Percentiles rank a stretch among this genome's conserved stretches.
Conservation (phyloP, 768 basidiomycete genomes). For the Collybia sp. region DNA sequence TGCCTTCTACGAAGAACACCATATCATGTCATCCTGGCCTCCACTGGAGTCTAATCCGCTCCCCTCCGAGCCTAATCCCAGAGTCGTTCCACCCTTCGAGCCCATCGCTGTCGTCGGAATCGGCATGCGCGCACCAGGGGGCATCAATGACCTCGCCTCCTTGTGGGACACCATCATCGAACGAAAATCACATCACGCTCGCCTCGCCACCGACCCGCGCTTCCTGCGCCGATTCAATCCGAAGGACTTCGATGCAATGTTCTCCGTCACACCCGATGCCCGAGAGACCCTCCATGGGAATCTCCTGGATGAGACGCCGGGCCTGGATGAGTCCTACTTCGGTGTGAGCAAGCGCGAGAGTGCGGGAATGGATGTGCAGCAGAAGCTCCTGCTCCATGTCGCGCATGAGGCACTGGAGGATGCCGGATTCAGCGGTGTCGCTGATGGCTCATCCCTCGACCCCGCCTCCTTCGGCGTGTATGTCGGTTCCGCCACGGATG, state of each 20-base stretch:
- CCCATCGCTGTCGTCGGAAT: slow-evolving; percentile 5
- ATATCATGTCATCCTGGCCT: too few relatives aligned
- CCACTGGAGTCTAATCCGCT: too few relatives aligned
- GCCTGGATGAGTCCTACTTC: slow-evolving; percentile 3
- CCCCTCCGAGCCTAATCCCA: too few relatives aligned
- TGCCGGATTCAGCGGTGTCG: slow-evolving; percentile 3
- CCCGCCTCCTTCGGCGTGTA: slow-evolving; percentile 4
- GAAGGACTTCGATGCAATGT: slow-evolving; percentile 4
- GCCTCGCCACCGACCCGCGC: slow-evolving; percentile 3
- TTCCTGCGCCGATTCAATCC: slow-evolving; percentile 3
- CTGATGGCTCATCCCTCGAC: slow-evolving; percentile 2
- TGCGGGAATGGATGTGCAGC: slow-evolving; percentile 2
- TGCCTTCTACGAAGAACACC: too few relatives aligned
- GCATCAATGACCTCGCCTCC: slow-evolving; percentile 1
- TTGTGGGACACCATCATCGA: slow-evolving; percentile 5
- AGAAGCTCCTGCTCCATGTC: slow-evolving; percentile 3
- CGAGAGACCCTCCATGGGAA: slow-evolving; percentile 1
- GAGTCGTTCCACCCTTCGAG: not conserved
- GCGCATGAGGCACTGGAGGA: slow-evolving; percentile 5
- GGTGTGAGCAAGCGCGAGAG: slow-evolving; percentile 1
- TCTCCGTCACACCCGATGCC: slow-evolving; percentile 2
- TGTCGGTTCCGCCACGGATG: slow-evolving; percentile 3
- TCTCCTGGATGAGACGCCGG: slow-evolving; percentile 5
- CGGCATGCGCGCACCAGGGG: slow-evolving; percentile 4
- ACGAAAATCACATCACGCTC: slow-evolving; percentile 2